A percentile compares a stretch with the other conserved stretches of the same genome.
Conservation (phyloP, 2,329 filamentous ascomycete genomes). For the Akanthomyces muscarius region DNA sequence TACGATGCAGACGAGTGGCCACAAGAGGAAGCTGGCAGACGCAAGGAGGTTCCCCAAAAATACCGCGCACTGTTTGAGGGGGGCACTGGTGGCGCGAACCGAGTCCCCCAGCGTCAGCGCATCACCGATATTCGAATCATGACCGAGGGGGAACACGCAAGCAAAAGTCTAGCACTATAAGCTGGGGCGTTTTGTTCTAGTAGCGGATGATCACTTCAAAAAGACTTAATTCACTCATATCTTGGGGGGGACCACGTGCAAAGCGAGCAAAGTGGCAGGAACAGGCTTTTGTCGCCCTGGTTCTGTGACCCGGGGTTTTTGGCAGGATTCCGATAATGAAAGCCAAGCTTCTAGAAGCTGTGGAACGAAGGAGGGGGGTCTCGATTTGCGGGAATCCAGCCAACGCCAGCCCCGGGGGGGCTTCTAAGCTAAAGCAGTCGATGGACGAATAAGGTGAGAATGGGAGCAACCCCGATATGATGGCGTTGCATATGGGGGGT, state of each 20-base stretch:
- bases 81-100: background rate
- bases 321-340: background rate
- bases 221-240: constrained; percentile 8
- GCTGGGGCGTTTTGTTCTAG: background rate
- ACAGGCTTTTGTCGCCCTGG: background rate
- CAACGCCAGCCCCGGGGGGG: background rate
- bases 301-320: background rate
- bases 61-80: background rate
- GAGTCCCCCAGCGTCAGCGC: background rate
- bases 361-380: background rate
- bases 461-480: background rate
- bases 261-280: too few relatives aligned
- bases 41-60: background rate
- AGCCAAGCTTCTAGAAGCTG: constrained; percentile 14
- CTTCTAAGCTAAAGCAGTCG: background rate
- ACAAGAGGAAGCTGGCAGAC: background rate
- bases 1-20: background rate
- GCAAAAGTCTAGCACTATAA: too few relatives aligned
- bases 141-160: background rate
- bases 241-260: background rate
- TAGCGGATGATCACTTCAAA: background rate
- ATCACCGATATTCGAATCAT: background rate
- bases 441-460: background rate
- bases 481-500: background rate
- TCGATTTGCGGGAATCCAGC: background rate